Evolutionary conservation across 371 early-diverging fungal genomes (phyloP), one percentile per base, ranked within the genome.

Genomic region (Saksenaea oblongispora): DNA sequence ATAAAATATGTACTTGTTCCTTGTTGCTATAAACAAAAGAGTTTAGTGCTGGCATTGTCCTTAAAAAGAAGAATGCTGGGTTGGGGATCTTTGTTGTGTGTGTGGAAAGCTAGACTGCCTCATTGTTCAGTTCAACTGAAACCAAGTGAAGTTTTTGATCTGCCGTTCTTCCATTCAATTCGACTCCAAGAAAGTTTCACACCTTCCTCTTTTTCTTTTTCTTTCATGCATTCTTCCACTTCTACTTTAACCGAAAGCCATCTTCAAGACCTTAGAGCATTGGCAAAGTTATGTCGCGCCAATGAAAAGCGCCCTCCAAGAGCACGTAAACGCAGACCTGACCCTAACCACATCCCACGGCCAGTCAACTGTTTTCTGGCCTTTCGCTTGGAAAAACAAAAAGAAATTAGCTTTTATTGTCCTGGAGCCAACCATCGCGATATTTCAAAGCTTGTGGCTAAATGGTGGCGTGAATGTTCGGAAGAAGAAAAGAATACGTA

Each of bases 331-430:
- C 17, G 17, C 3, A 47, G 0, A 22, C 51, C 22, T 22, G 51
- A 47, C 22, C 51, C 51, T 11, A 47, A 47, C 24, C 51, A 47
- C 4, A 41, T 65, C 14, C 67, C 67, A 13, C 63, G 67, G 0
- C 67, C 67, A 3, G 26, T 59, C 22, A 67, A 67, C 51, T 67
- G 67, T 31, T 67, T 67, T 31, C 18, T 67, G 41, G 39, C 44
- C 5, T 67, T 63, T 28, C 63, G 67, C 17, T 15, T 58, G 1
- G 67, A 62, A 27, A 67, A 57, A 36, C 67, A 63, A 8, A 56
- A 62, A 9, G 24, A 55, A 24, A 63, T 67, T 18, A 31, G 57
- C 14, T 1, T 24, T 11, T 26, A 47, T 10, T 67, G 67, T 31
- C 58, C 58, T 5, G 59, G 61, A 28, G 59, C 59, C 42, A 67